phyloP scores from a whole-genome alignment of 345 rosid species.

The Cardamine occulta region DNA sequence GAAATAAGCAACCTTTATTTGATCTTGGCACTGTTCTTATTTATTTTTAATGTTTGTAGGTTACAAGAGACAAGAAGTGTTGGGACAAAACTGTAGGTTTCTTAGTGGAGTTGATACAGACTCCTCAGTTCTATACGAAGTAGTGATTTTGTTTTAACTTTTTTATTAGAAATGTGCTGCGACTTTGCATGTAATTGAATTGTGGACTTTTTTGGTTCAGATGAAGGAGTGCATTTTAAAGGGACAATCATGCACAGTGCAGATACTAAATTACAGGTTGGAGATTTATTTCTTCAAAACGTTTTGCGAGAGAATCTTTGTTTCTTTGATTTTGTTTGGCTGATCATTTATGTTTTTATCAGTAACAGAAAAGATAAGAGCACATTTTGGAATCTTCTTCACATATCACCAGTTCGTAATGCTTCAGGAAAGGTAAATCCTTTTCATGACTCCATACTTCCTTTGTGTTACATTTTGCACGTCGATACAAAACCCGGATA shows the following conservation, averaged over 20 bases:
- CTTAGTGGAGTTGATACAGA: slow-evolving; percentile 78
- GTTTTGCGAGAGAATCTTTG: slow-evolving; percentile 10
- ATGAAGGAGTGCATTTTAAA: slow-evolving; percentile 65
- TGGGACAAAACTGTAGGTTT: slow-evolving; percentile 76
- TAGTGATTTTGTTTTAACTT: slow-evolving; percentile 26
- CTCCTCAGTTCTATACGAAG: slow-evolving; percentile 59
- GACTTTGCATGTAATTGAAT: not conserved
- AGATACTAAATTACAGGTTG: slow-evolving; percentile 95
- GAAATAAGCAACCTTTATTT: not conserved
- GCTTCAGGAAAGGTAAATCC: slow-evolving; percentile 90
- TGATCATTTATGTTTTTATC: slow-evolving; percentile 35
- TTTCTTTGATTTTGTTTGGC: slow-evolving; percentile 39
- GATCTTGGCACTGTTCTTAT: slow-evolving; percentile 1
- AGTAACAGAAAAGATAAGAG: slow-evolving; percentile 76
- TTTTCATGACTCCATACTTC: not conserved
- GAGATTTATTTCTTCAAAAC: slow-evolving; percentile 22
- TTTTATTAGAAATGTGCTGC: not conserved
- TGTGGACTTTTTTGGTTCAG: slow-evolving; percentile 45
- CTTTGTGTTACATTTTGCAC: not conserved
- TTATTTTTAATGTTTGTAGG: slow-evolving; percentile 46
- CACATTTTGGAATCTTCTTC: slow-evolving; percentile 89
- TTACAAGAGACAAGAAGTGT: slow-evolving; percentile 79
- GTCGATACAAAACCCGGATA: not conserved
- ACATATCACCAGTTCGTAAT: slow-evolving; percentile 88
- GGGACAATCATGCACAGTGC: slow-evolving; percentile 87